These are phyloP conservation scores for Pichia sp. DNA, from an alignment of 1,139 yeast species.

Conservation along the genomic window DNA sequence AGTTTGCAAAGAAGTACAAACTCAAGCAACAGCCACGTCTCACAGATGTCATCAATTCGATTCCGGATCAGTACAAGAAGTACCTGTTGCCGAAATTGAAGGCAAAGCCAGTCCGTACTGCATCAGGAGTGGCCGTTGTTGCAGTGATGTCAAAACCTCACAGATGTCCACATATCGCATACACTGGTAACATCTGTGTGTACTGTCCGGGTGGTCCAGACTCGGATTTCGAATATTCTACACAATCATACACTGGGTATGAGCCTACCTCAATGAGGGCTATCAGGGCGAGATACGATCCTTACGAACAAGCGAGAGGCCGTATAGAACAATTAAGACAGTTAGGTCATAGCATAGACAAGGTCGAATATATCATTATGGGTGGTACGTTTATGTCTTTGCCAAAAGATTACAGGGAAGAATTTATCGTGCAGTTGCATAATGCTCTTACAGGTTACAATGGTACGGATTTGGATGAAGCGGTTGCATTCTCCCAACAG, in stretches of 20 bases:
- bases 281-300: constrained; percentile 94
- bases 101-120: constrained; percentile 98
- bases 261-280: constrained; percentile 99
- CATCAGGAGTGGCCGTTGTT: constrained; percentile 96
- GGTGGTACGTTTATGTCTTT: constrained; percentile 99
- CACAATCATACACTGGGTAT: constrained; percentile 97
- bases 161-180: constrained; percentile 98
- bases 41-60: constrained; percentile 90
- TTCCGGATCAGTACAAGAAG: constrained; percentile 93
- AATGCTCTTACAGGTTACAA: constrained; percentile 94
- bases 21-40: constrained; percentile 89
- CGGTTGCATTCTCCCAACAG: constrained; percentile 86
- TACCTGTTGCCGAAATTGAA: constrained; percentile 87
- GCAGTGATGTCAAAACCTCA: constrained; percentile 99
- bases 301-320: constrained; percentile 98
- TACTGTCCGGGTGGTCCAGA: constrained; percentile 99
- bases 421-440: constrained; percentile 82
- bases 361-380: constrained; percentile 96
- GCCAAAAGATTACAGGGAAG: constrained; percentile 84
- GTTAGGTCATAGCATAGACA: constrained; percentile 93
- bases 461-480: constrained; percentile 85
- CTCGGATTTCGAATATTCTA: constrained; percentile 94
- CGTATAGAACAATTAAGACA: constrained; percentile 93
- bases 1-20: constrained; percentile 85
- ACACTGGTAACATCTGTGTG: constrained; percentile 97